Evolutionary conservation across 768 basidiomycete species (phyloP), one percentile per base, ranked within the genome.

Genomic region (Favolaschia claudopus): DNA sequence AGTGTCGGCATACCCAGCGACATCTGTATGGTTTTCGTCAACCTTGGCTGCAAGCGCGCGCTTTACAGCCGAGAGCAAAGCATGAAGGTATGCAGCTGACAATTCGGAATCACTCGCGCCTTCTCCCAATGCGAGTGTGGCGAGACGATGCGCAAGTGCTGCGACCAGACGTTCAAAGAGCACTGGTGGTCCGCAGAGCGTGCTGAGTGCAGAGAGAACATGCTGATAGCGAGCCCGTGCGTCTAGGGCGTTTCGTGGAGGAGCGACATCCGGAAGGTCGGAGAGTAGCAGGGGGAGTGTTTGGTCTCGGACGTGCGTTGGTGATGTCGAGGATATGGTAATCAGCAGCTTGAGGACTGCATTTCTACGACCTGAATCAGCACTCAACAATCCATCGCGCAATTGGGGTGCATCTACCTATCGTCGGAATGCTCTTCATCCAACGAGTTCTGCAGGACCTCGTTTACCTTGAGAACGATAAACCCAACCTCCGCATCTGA

Each of bases 141-240:
- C 70, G 62, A 86, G 87, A n/a, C 91, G 72, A 0, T 89, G 67
- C 45, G 93, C 90, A 28, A 99, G 78, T 72, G 93, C 93, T 4
- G 89, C 81, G 49, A 93, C 86, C 25, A 99, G 81, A 5, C 81
- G 87, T 68, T 93, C 93, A 72, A 96, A 98, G n/a, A 99, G 81
- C 14, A 85, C 79, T 0, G 89, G 81, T 36, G 88, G 86, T 9
- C 84, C 67, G 70, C 93, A 97, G 13, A 99, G 81, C 14, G 79
- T 82, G 49, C 85, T 83, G 40, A 99, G 81, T 14, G 88, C 83
- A 12, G 80, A 77, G 51, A 99, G 82, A 34, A 83, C 82, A 33
- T 84, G 83, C 80, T 91, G 89, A 65, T 84, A 89, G 49, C 81
- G 82, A 17, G 79, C 76, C n/a, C 92, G 85, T 34, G 86, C 85